These are phyloP conservation scores for Carex kokanica DNA, from an alignment of 176 grass and related monocot genomes.

Conservation along the genomic window DNA sequence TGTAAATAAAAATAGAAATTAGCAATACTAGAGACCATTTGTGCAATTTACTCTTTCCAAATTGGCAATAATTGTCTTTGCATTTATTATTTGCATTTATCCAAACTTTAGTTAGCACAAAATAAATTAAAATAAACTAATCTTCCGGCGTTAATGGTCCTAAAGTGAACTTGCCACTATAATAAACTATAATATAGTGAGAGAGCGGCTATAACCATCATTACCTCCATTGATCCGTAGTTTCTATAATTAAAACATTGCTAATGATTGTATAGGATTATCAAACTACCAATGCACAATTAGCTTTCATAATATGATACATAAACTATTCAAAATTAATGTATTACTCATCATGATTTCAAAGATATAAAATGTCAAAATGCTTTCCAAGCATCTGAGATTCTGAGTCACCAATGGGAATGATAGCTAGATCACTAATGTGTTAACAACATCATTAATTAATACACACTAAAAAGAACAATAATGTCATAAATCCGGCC, in stretches of 20 bases:
- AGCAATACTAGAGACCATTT: no score
- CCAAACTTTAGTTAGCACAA: no score
- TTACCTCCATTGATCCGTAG: neutral
- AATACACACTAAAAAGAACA: no score
- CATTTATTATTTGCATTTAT: no score
- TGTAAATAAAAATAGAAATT: no score
- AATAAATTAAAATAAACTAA: no score
- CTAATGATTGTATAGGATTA: neutral
- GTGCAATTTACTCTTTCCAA: no score
- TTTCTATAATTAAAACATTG: constrained; percentile 18
- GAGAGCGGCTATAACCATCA: constrained; percentile 35
- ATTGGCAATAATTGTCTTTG: no score
- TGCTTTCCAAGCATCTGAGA: neutral
- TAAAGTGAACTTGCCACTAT: neutral
- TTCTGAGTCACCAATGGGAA: neutral
- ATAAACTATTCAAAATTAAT: neutral
- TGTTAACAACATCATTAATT: no score
- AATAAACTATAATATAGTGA: neutral
- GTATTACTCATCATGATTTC: neutral
- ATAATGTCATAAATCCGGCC: no score
- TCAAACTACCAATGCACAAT: neutral
- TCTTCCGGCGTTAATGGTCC: no score
- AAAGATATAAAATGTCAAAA: neutral
- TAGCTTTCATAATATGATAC: neutral
- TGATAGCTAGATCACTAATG: no score